Conservation (phyloP, 306 rosid species). For the Abrus precatorius region DNA sequence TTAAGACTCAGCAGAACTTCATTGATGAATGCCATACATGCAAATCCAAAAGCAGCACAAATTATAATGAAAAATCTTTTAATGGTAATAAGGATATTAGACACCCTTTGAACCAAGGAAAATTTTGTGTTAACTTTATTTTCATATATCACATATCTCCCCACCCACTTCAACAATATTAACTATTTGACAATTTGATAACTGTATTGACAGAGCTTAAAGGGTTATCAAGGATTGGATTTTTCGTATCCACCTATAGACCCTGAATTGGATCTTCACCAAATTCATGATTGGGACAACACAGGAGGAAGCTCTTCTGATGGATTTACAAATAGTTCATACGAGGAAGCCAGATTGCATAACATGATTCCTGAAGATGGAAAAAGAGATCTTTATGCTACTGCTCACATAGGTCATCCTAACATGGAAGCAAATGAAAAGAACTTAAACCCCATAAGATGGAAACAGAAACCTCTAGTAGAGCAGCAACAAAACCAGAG, state of each 20-base stretch:
- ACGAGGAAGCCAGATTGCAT: slow-evolving; percentile 35
- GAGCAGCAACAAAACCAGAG: slow-evolving; percentile 55
- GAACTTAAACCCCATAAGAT: slow-evolving; percentile 53
- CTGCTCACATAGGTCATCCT: slow-evolving; percentile 42
- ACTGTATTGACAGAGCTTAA: slow-evolving; percentile 56
- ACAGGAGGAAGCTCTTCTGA: slow-evolving; percentile 43
- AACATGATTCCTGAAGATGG: slow-evolving; percentile 37
- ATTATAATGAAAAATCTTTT: slow-evolving; percentile 61
- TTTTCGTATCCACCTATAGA: slow-evolving; percentile 47
- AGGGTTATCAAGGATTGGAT: slow-evolving; percentile 57
- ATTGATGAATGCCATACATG: slow-evolving; percentile 60
- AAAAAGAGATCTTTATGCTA: slow-evolving; percentile 35
- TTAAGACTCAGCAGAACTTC: slow-evolving; percentile 69
- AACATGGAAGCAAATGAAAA: slow-evolving; percentile 52
- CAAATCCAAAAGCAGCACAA: slow-evolving; percentile 51
- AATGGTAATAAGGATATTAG: slow-evolving; percentile 51
- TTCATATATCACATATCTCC: no score
- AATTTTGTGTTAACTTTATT: no score
- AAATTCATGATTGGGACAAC: slow-evolving; percentile 46
- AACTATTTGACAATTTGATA: background rate
- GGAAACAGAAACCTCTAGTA: slow-evolving; percentile 55
- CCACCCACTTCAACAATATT: no score
- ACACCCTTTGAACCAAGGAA: background rate
- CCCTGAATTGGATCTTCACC: slow-evolving; percentile 33
- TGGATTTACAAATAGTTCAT: slow-evolving; percentile 36